A percentile compares a stretch with the other conserved stretches of the same genome.
Evolutionary conservation across 345 rosid genomes (phyloP).

Genomic region (Turritis glabra): DNA sequence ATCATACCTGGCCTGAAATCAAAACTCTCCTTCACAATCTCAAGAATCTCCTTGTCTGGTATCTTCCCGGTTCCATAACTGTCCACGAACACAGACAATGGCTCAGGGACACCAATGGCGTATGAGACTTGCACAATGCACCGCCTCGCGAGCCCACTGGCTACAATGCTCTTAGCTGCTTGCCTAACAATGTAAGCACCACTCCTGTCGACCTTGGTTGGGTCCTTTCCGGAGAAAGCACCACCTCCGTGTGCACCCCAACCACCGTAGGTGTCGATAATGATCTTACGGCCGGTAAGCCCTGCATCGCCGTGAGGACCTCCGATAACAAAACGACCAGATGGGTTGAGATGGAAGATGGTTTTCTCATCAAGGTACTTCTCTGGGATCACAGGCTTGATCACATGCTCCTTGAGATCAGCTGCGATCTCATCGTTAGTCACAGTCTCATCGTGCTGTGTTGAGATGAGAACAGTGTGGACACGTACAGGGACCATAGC

Average conservation of each 20-base stretch:
- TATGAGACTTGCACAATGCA: conserved; percentile 45
- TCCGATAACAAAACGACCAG: conserved; percentile 78
- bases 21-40: conserved; percentile 45
- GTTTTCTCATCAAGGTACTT: conserved; percentile 81
- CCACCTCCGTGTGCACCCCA: conserved; percentile 89
- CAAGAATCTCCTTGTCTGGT: conserved; percentile 45
- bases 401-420: conserved; percentile 57
- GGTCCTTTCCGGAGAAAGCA: conserved; percentile 85
- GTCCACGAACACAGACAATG: conserved; percentile 47
- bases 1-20: conserved; percentile 50
- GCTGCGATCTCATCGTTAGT: conserved; percentile 48
- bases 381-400: conserved; percentile 71
- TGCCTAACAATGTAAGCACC: conserved; percentile 73
- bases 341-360: conserved; percentile 83
- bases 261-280: conserved; percentile 77
- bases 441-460: conserved; percentile 47
- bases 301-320: conserved; percentile 87
- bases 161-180: conserved; percentile 46
- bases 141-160: conserved; percentile 41
- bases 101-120: conserved; percentile 48
- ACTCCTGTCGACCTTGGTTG: conserved; percentile 77
- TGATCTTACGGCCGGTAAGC: conserved; percentile 83
- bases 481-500: conserved; percentile 47
- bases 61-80: conserved; percentile 41
- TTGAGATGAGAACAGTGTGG: conserved; percentile 45